phyloP scores from a whole-genome alignment of 306 rosid genomes.

The Luffa acutangula region DNA sequence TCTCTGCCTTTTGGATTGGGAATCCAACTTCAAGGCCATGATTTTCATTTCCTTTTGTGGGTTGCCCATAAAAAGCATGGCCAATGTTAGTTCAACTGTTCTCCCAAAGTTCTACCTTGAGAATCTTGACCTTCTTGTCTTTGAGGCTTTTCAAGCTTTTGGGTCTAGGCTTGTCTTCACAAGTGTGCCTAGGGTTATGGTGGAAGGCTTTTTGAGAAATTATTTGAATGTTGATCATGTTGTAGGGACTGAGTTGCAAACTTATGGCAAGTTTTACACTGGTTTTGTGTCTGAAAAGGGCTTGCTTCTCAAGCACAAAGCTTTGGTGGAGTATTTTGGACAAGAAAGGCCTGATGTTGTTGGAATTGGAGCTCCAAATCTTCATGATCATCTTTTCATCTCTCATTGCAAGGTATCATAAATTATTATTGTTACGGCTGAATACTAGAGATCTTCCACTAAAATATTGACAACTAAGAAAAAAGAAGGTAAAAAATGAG shows the following conservation, averaged over 20 bases:
- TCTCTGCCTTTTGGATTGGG: conserved; percentile 39
- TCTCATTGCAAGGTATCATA: conserved; percentile 64
- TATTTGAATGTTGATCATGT: conserved; percentile 50
- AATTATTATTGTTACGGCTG: no score
- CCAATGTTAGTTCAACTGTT: conserved; percentile 46
- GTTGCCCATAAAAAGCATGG: conserved; percentile 38
- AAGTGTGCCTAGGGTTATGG: conserved; percentile 74
- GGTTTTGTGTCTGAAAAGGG: conserved; percentile 48
- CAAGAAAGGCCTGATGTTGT: conserved; percentile 64
- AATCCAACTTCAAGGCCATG: conserved; percentile 42
- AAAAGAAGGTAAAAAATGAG: no score
- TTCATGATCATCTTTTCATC: conserved; percentile 50
- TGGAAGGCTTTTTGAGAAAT: conserved; percentile 59
- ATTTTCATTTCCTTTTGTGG: conserved; percentile 64
- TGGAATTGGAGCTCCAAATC: conserved; percentile 56
- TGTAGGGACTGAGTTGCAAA: conserved; percentile 62
- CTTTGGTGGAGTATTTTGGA: conserved; percentile 55
- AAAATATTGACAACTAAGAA: no score
- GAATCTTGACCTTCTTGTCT: conserved; percentile 49
- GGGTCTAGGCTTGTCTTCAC: conserved; percentile 48
- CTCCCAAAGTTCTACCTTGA: conserved; percentile 78
- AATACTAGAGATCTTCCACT: no score
- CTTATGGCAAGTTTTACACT: conserved; percentile 43
- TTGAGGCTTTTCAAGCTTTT: conserved; percentile 42
- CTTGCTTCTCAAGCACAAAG: conserved; percentile 54